A percentile compares a stretch with the other conserved stretches of the same genome.
Evolutionary conservation across 139 green algal species (phyloP).

Genomic region (Picochlorum sp.): DNA sequence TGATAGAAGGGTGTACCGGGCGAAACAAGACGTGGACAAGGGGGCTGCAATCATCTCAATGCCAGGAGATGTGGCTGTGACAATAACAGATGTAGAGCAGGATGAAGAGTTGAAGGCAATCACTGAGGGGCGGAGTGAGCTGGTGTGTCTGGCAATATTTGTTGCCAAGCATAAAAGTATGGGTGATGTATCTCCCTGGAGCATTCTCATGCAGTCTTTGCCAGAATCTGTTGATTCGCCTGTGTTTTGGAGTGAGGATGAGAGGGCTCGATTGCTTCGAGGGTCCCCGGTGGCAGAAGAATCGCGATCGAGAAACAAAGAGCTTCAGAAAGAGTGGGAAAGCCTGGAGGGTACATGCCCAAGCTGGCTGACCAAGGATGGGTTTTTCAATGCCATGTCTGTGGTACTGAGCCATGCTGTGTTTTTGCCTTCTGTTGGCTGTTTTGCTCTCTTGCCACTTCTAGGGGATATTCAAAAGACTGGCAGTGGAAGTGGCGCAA

Average conservation of each 20-base stretch:
- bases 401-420: conserved; percentile 64
- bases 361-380: conserved; percentile 32
- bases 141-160: conserved; percentile 79
- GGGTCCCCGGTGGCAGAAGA: conserved; percentile 48
- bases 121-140: conserved; percentile 57
- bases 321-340: conserved; percentile 54
- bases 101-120: conserved; percentile 46
- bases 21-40: not conserved
- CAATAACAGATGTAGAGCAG: conserved; percentile 62
- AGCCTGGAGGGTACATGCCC: not conserved
- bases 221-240: conserved; percentile 32
- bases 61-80: conserved; percentile 64
- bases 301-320: conserved; percentile 25
- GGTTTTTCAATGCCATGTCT: conserved; percentile 67
- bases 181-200: conserved; percentile 17
- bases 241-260: conserved; percentile 46
- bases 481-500: conserved; percentile 42
- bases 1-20: not conserved
- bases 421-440: conserved; percentile 76
- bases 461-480: conserved; percentile 38
- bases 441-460: conserved; percentile 86
- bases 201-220: conserved; percentile 25
- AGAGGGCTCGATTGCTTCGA: conserved; percentile 39
- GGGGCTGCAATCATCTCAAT: conserved; percentile 29
- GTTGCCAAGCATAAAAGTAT: conserved; percentile 64